Base-by-base conservation (phyloP, 495 filamentous ascomycete species). In the Cercophora samala region DNA sequence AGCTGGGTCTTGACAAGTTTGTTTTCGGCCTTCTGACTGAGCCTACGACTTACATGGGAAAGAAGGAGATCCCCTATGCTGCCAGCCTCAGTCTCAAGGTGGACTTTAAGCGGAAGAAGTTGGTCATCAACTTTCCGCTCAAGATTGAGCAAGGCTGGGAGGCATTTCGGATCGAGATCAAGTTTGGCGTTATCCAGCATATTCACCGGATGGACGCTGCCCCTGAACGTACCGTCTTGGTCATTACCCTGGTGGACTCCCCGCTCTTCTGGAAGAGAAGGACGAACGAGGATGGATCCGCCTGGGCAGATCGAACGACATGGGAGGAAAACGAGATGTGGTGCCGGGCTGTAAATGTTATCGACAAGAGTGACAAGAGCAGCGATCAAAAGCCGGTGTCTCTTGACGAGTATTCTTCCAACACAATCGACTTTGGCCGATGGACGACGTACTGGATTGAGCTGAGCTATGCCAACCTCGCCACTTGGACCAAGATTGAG, bases 391-490 rank as follows among this genome's bases (percentile, higher is more conserved):
- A 84, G 15, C 66, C 73, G 5, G 77, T 92, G 0, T 84, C 83
- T 8, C 76, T 93, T 15, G 85, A 80, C 4, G 88, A 86, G 55
- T 66, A 73, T 6, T 76, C 79, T 6, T 76, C 79, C 13, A 81
- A 87, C 6, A 76, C 88, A 26, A 87, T 97, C 64, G 91, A 97
- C 77, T 86, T 96, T 63, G 93, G 93, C 25, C 83, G 86, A 29
- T 93, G 90, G 90, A 91, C 85, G 18, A 88, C 87, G 4, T 91
- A 90, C 70, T 78, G 82, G 56, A 74, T 92, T 18, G 72, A 76
- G 1, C 83, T 93, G 62, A 62, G 76, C 6, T 65, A 72, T 22
- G 66, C 74, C 5, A 66, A 69, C 17, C 54, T 66, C 0, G 17
- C 65, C 4, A 63, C 69, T 1, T 88, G 86, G 72, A 53, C 69